Evolutionary conservation across 2,329 filamentous ascomycete species (phyloP), one percentile per base, ranked within the genome.

Genomic region (Phoma herbarum): DNA sequence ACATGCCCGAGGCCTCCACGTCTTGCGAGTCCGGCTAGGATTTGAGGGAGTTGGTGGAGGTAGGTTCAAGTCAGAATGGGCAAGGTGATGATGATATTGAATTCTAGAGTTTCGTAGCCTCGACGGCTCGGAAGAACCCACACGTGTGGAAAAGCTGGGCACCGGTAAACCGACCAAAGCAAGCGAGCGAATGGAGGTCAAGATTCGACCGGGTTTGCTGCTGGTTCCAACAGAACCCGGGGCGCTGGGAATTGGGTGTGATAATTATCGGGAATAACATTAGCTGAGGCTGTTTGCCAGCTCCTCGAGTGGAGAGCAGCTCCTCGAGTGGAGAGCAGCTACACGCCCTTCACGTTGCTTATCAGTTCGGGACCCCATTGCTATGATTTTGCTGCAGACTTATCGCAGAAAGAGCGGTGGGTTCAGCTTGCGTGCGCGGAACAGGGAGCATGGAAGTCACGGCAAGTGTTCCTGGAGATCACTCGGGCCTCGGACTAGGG

Each of bases 231-330:
- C 28, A 18, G 9, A 42, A 26, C 29, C 52, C 39, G 49, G 53
- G 45, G 39, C 37, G 18, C 31, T 46, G 53, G 48, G 26, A 33
- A 12, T 33, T 25, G 20, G 9, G n/a, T 37, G 25, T 31, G 39
- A 46, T 35, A 23, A n/a, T 57, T 35, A 39, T 39, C 58, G 58
- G 58, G 45, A 60, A 60, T 60, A 60, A 50, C 22, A 60, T 48
- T 44, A 22, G 45, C 28, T 55, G 20, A 41, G 37, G 25, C 22
- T 48, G 52, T 29, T 16, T 14, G 20, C 25, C 16, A 45, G 43
- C 25, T 48, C 14, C 28, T 22, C 12, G 25, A 14, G 5, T 39
- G 29, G 23, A 29, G 25, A 25, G 55, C 43, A 48, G 43, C 25
- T 48, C 14, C 28, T 22, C n/a, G 28, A n/a, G 8, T 42, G 33